Evolutionary conservation across 2,329 filamentous ascomycete species (phyloP), one percentile per base, ranked within the genome.

Genomic region (Penicillium capsulatum): DNA sequence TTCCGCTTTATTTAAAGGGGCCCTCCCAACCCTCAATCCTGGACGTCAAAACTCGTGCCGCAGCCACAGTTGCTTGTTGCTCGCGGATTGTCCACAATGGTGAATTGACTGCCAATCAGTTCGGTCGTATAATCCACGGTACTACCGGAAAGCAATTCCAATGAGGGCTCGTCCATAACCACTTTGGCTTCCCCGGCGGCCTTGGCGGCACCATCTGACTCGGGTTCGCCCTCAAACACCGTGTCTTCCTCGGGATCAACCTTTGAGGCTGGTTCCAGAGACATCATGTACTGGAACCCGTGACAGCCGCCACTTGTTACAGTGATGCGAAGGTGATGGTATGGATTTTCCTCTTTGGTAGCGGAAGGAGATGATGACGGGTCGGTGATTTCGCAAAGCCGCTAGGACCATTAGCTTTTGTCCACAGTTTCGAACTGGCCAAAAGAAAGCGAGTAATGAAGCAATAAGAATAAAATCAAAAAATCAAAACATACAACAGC

Each of bases 211-310:
- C 37, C 36, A 11, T 61, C 62, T 20, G 26, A 28, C 6, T 65
- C 60, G 5, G 47, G 31, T 10, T 81, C 69, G 33, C 82, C 86
- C 48, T 86, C 80, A 55, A 97, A 95, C 16, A 97, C 74, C 0
- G 85, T 92, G 60, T 98, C 92, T 55, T 97, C 92, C 44, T 89
- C 82, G 17, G 77, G 60, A 35, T 78, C 73, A 11, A 84, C 67
- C 37, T 79, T 74, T 11, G 68, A 68, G 8, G 64, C 64, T 13
- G 70, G 60, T 34, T 87, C 83, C 3, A 97, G 75, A 11, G 83
- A 86, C 86, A 98, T 95, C 32, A 94, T 71, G 61, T 98, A 98
- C 64, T 98, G 92, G 65, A 98, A 98, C 34, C 92, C 92, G 67
- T 98, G 92, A 65, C 92, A 98, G 40, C 92, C 92, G 48, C 92